Percentiles rank a stretch among this genome's conserved stretches.
Evolutionary conservation across 2,329 filamentous ascomycete genomes (phyloP).

Genomic region (Trichoderma semiorbis): DNA sequence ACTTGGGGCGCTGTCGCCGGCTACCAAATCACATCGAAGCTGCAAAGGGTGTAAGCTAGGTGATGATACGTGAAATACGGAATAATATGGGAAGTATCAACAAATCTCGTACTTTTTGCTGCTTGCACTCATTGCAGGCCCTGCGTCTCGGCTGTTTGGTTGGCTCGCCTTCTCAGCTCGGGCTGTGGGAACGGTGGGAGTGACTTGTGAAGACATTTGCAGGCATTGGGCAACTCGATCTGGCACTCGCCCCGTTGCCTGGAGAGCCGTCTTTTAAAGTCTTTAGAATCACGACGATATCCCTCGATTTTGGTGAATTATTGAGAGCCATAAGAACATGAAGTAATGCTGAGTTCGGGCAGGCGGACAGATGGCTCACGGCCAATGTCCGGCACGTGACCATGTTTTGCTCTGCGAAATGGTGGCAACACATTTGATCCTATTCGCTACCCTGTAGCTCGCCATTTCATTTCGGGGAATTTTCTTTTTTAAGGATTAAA

Average conservation of each 20-base stretch:
- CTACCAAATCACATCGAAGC: constrained; percentile 9
- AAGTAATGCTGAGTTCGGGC: not conserved
- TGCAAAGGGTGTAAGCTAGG: not conserved
- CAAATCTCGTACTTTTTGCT: not conserved
- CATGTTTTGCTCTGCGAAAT: not conserved
- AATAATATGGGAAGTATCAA: not conserved
- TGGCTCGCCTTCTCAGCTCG: not conserved
- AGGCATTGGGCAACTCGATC: not conserved
- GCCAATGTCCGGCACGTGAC: not conserved
- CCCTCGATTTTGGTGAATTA: too few species aligned
- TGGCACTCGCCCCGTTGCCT: not conserved
- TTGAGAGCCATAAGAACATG: not conserved
- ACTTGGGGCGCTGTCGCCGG: not conserved
- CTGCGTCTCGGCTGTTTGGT: constrained; percentile 1
- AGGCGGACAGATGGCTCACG: not conserved
- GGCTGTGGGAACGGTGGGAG: not conserved
- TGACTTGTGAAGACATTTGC: not conserved
- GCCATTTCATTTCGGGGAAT: not conserved
- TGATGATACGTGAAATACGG: not conserved
- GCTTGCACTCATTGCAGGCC: constrained; percentile 8
- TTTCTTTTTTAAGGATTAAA: not conserved
- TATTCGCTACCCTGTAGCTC: not conserved
- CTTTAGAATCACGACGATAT: not conserved
- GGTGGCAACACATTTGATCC: not conserved
- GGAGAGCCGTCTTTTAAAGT: not conserved